Evolutionary conservation across 805 yeast species (phyloP).

Genomic region (Candida germanica): DNA sequence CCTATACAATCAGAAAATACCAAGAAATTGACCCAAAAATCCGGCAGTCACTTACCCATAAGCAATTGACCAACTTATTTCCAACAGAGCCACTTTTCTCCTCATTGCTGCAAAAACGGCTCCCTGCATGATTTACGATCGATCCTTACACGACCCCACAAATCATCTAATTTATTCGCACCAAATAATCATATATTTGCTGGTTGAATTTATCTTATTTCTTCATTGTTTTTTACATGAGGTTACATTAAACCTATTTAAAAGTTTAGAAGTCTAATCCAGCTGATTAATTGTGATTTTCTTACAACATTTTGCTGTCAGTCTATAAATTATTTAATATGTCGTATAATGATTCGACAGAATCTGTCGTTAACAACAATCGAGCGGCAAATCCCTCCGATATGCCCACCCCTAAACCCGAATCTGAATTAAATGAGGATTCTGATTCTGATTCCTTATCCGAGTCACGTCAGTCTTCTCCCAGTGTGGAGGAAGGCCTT

Average conservation of each 20-base stretch:
- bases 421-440: too few species aligned
- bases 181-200: constrained; percentile 1
- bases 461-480: not conserved
- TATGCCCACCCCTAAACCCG: too few species aligned
- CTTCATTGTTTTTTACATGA: too few species aligned
- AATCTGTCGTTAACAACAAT: not conserved
- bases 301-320: constrained; percentile 5
- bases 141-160: not conserved
- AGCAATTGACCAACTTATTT: constrained; percentile 9
- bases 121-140: too few species aligned
- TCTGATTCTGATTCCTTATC: too few species aligned
- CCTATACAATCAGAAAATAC: constrained; percentile 6
- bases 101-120: constrained; percentile 4
- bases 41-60: constrained; percentile 9
- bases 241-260: too few species aligned
- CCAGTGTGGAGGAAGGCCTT: not conserved
- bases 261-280: too few species aligned
- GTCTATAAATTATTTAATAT: constrained; percentile 7
- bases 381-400: constrained; percentile 6
- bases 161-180: not conserved
- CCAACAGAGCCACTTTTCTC: constrained; percentile 3
- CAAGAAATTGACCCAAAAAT: constrained; percentile 8
- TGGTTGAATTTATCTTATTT: too few species aligned
- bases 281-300: too few species aligned
- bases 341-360: constrained; percentile 2